Evolutionary conservation across 2,329 filamentous ascomycete genomes (phyloP).

Genomic region (Verticillium dahliae): DNA sequence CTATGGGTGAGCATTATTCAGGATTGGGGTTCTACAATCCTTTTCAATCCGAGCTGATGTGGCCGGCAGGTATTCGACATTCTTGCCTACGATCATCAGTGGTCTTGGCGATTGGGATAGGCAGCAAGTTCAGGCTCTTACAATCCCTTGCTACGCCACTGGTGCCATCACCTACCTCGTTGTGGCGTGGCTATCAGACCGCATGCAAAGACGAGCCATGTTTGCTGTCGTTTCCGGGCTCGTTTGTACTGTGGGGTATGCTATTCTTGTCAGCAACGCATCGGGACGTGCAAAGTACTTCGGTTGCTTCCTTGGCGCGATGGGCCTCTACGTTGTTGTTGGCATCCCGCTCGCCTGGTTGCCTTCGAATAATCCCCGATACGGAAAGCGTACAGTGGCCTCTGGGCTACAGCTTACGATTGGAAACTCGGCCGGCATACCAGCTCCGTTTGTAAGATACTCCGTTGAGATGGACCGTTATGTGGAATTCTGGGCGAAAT

Average conservation of each 20-base stretch:
- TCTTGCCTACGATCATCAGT: constrained; percentile 60
- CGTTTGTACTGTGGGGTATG: constrained; percentile 49
- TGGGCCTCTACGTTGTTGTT: constrained; percentile 48
- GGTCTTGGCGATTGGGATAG: constrained; percentile 42
- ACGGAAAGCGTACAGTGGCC: constrained; percentile 57
- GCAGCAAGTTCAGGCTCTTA: constrained; percentile 52
- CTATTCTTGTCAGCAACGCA: constrained; percentile 47
- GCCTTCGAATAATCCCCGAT: constrained; percentile 53
- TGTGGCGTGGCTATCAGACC: constrained; percentile 52
- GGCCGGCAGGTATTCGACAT: constrained; percentile 44
- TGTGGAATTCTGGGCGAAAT: too few species aligned
- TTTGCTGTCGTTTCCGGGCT: constrained; percentile 45
- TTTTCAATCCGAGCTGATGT: neutral
- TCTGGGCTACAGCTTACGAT: constrained; percentile 57
- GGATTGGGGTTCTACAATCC: neutral
- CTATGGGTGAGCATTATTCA: constrained; percentile 28
- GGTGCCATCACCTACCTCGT: constrained; percentile 54
- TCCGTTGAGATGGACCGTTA: neutral
- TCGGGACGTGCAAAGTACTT: constrained; percentile 53
- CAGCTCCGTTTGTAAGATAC: constrained; percentile 42
- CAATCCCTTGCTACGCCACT: constrained; percentile 59
- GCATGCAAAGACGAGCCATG: constrained; percentile 46
- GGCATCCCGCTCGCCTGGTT: constrained; percentile 32
- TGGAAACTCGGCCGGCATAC: constrained; percentile 57
- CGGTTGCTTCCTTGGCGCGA: constrained; percentile 54